A percentile compares a stretch with the other conserved stretches of the same genome.
Evolutionary conservation across 2,329 filamentous ascomycete species (phyloP).

Genomic region (Lachnellula occidentalis): DNA sequence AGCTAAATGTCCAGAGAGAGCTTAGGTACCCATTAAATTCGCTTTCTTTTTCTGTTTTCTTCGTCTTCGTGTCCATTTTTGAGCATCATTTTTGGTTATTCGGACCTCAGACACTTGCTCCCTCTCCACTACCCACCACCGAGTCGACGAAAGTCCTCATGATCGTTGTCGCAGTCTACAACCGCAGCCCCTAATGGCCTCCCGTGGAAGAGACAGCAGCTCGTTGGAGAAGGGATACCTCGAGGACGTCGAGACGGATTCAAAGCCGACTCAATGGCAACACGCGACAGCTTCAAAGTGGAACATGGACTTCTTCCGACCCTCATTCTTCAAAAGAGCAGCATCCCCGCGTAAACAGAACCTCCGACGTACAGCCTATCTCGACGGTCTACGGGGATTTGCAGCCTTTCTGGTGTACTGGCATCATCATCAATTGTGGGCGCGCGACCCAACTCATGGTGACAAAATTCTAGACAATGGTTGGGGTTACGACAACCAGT

Average conservation of each 20-base stretch:
- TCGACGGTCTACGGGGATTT: constrained; percentile 42
- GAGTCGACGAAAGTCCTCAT: not conserved
- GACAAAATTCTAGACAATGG: constrained; percentile 6
- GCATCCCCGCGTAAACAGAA: not conserved
- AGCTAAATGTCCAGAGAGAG: no score
- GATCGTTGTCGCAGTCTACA: not conserved
- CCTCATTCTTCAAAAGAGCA: not conserved
- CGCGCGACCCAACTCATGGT: not conserved
- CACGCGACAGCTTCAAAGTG: not conserved
- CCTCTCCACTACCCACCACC: not conserved
- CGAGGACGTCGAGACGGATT: not conserved
- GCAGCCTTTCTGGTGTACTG: constrained; percentile 41
- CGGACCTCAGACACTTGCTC: no score
- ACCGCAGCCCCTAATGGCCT: not conserved
- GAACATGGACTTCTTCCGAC: constrained; percentile 1
- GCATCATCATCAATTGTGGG: constrained; percentile 25
- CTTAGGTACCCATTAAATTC: no score
- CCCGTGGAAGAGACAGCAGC: not conserved
- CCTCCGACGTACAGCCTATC: constrained; percentile 34
- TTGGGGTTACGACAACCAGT: constrained; percentile 9
- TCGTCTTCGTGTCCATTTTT: no score
- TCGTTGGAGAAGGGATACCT: constrained; percentile 6
- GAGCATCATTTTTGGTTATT: no score
- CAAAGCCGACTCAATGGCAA: not conserved
- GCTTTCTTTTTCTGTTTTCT: no score